Conservation (phyloP, 306 rosid species). For the Crotalaria pallida region DNA sequence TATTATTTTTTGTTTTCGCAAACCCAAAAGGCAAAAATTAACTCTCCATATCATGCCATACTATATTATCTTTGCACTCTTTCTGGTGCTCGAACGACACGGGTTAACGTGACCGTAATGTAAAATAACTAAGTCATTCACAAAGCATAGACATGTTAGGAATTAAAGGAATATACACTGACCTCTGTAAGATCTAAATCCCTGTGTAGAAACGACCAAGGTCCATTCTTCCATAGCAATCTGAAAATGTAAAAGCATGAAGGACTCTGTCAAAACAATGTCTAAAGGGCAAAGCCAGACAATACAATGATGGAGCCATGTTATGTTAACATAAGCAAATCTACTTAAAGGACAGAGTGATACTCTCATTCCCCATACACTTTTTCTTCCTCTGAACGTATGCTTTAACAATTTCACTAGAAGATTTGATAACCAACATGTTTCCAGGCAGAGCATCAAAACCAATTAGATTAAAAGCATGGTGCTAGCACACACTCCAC, state of each 20-base stretch:
- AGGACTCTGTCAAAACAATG: background rate
- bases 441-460: background rate
- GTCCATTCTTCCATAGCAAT: constrained; percentile 72
- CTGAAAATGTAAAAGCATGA: constrained; percentile 40
- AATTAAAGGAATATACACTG: constrained; percentile 20
- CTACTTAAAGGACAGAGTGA: background rate
- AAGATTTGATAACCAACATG: background rate
- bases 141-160: background rate
- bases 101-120: background rate
- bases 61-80: background rate
- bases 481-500: background rate
- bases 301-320: background rate
- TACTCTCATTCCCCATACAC: background rate
- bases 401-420: background rate
- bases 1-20: no score
- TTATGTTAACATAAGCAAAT: background rate
- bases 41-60: background rate
- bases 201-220: constrained; percentile 89
- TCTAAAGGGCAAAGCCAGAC: background rate
- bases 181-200: constrained; percentile 47
- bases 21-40: background rate
- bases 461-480: constrained; percentile 1
- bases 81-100: background rate
- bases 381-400: background rate
- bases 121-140: background rate